Evolutionary conservation across 148 eudicot species (phyloP).

Genomic region (Talinum fruticosum): DNA sequence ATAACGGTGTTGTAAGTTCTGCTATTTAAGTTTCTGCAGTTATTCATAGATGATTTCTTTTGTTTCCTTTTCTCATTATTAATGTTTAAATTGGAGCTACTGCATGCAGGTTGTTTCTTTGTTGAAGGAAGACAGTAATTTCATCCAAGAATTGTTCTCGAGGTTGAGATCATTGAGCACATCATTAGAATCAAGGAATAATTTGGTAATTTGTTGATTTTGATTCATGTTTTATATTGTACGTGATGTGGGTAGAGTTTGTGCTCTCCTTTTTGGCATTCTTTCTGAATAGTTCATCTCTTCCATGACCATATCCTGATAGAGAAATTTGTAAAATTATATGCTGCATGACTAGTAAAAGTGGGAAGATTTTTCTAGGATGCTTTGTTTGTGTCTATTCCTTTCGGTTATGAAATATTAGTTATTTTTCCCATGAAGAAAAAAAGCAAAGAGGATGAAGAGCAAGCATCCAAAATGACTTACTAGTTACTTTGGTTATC

Average conservation of each 20-base stretch:
- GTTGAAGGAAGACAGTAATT: conserved; percentile 76
- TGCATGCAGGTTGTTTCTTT: conserved; percentile 72
- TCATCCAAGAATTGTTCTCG: conserved; percentile 77
- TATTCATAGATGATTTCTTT: neutral
- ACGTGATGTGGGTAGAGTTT: neutral
- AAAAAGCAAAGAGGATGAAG: too few species aligned
- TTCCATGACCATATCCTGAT: neutral
- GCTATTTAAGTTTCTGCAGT: neutral
- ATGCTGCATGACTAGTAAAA: neutral
- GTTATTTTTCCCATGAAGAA: too few species aligned
- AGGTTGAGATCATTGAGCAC: conserved; percentile 62
- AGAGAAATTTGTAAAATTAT: neutral
- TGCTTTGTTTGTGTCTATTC: too few species aligned
- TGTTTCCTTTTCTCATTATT: conserved; percentile 4
- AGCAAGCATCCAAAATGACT: too few species aligned
- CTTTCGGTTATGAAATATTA: too few species aligned
- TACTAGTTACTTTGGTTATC: too few species aligned
- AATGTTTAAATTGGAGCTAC: conserved; percentile 2
- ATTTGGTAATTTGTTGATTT: conserved; percentile 52
- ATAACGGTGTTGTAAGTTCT: conserved; percentile 79
- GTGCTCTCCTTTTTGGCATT: conserved; percentile 3
- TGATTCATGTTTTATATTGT: neutral
- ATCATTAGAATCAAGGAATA: conserved; percentile 66
- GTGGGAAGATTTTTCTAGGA: neutral
- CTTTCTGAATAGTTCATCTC: neutral